Percentiles rank a stretch among this genome's conserved stretches.
These are phyloP conservation scores for Diaporthe citrichinensis DNA, from an alignment of 2,329 filamentous ascomycete genomes.

Conservation along the genomic window DNA sequence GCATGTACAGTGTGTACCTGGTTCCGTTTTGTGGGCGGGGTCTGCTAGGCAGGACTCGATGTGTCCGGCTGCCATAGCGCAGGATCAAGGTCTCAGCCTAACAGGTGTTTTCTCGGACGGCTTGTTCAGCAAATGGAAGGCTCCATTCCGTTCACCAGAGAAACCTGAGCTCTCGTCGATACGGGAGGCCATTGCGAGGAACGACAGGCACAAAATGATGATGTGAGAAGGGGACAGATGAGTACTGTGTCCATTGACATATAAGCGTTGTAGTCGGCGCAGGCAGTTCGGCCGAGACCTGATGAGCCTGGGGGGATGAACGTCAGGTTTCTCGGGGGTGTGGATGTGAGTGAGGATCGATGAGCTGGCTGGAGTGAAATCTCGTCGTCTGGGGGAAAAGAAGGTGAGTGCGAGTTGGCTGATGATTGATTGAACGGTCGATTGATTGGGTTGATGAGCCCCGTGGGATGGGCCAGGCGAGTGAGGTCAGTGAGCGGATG, in stretches of 20 bases:
- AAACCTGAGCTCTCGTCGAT: background rate
- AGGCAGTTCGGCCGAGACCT: background rate
- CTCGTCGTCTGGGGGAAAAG: constrained; percentile 23
- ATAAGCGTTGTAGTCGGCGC: background rate
- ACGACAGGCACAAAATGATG: background rate
- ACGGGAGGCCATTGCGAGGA: constrained; percentile 20
- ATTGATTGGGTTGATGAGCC: constrained; percentile 18
- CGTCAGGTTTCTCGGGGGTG: background rate
- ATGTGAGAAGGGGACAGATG: background rate
- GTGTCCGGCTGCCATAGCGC: background rate
- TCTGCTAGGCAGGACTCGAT: constrained; percentile 27
- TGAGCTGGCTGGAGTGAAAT: constrained; percentile 5
- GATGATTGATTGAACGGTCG: constrained; percentile 17
- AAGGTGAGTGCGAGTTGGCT: constrained; percentile 9
- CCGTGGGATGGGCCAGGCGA: background rate
- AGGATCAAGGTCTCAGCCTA: constrained; percentile 12
- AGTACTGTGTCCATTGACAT: background rate
- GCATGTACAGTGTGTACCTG: constrained; percentile 18
- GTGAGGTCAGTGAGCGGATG: constrained; percentile 22
- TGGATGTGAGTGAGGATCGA: constrained; percentile 4
- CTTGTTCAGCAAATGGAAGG: constrained; percentile 1
- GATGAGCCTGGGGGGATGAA: background rate
- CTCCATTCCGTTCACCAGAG: constrained; percentile 1
- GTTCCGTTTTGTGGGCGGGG: constrained; percentile 7
- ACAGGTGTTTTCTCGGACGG: background rate